Base-by-base conservation (phyloP, 2,329 filamentous ascomycete species). In the Cladophialophora bantiana region DNA sequence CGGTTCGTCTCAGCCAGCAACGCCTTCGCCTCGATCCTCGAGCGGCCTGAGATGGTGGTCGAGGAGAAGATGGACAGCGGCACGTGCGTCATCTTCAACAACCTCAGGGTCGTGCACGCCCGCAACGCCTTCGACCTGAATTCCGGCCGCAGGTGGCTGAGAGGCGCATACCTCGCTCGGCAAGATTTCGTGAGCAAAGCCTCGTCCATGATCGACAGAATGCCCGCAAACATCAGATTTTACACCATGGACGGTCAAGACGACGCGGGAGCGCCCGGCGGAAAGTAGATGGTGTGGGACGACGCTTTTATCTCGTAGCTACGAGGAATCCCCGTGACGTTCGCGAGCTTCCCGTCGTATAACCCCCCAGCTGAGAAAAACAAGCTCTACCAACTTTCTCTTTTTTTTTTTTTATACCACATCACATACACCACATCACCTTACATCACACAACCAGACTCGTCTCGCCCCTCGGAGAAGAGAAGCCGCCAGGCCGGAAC, bases 1-100 rank as follows among this genome's bases (percentile, higher is more conserved):
- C 18, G 42, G 32, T 20, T 74, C 73, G 68, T 76, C 76, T 64
- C 69, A 74, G 89, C 88, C 78, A 79, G 87, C 56, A 68, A 75
- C 0, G 84, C 84, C 1, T 93, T 96, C 73, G 84, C 88, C 57
- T 66, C 76, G 0, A 70, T 85, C 0, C 78, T 95, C 31, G 88
- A 92, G 70, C 75, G 82, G 0, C 79, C 83, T 0, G 75, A 81
- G 3, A 86, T 86, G 67, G 78, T 93, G 61, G 90, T 89, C 74
- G 85, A 94, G 81, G 83, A 90, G 66, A 90, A 90, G 78, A 82
- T 97, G 77, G 82, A 88, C 62, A 88, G 91, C 3, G 95, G 94
- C 2, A 91, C 97, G 74, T 96, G 93, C 75, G 93, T 94, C 12
- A 84, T 99, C n/a, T 98, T 99, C 75, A 90, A 96, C 76, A 98